Base-by-base conservation (phyloP, 2,329 filamentous ascomycete species). In the Amauroascus niger region DNA sequence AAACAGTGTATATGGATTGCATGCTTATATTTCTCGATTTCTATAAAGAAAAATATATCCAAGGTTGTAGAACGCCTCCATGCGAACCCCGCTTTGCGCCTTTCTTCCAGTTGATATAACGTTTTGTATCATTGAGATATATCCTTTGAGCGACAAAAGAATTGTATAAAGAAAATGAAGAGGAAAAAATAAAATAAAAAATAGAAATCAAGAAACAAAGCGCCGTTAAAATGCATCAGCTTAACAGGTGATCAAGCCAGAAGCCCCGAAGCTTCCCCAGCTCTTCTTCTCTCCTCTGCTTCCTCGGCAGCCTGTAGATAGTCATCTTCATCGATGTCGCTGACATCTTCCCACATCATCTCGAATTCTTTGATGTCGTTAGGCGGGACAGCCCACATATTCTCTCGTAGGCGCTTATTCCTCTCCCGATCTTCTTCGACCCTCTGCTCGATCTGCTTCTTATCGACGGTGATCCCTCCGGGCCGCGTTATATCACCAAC, bases 381-480 rank as follows among this genome's bases (percentile, higher is more conserved):
- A 7, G 79, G 77, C 28, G 81, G 81, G 1, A 95, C 83, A 0
- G 89, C 88, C 93, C 94, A 98, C 58, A 95, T 94, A 62, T 84
- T 89, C 72, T 98, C 93, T 20, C 93, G 76, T 63, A 91, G 75
- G 41, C 91, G 76, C 76, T 98, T 98, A 69, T 98, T 94, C 41
- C 93, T 77, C 69, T 98, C 93, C 2, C 93, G 78, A 69, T 98
- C 93, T 71, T 98, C 94, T 63, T 98, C 94, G 58, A 98, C 95
- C 39, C 93, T 79, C 73, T 97, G 90, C 71, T 97, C 90, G 51
- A 96, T 87, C 71, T 95, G 87, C 53, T 86, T 80, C 71, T 91
- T 93, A 64, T 96, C 88, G 49, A 93, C 68, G 49, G 77, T 74
- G 43, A 75, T 69, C 2, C 3, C 64, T 67, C 16, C 61, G 63